These are phyloP conservation scores for Microcyclospora pomicola DNA, from an alignment of 2,329 filamentous ascomycete genomes.

Conservation along the genomic window DNA sequence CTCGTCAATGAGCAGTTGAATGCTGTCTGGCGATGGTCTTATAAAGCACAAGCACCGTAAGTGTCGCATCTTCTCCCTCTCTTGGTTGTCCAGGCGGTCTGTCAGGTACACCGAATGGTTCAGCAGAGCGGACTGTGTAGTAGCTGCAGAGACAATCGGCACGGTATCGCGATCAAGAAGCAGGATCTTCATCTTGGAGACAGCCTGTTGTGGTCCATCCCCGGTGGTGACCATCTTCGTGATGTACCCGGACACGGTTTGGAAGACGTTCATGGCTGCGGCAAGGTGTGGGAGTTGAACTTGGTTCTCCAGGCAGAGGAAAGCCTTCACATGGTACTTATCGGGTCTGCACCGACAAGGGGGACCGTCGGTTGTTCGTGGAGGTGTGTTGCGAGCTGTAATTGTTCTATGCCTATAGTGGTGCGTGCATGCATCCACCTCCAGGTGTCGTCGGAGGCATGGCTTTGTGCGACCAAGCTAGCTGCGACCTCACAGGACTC, in stretches of 20 bases:
- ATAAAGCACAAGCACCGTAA: conserved; percentile 86
- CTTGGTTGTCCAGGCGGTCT: conserved; percentile 80
- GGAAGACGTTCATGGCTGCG: conserved; percentile 71
- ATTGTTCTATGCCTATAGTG: neutral
- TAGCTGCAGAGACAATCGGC: conserved; percentile 83
- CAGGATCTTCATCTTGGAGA: conserved; percentile 87
- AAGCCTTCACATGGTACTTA: too few relatives aligned
- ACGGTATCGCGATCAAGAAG: conserved; percentile 88
- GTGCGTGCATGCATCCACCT: too few relatives aligned
- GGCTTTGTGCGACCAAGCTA: too few relatives aligned
- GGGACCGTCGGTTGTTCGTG: neutral
- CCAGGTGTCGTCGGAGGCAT: too few relatives aligned
- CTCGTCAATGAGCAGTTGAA: conserved; percentile 89
- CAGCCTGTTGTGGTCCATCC: conserved; percentile 33
- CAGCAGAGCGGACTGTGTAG: conserved; percentile 85
- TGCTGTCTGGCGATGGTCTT: conserved; percentile 79
- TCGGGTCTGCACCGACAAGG: neutral
- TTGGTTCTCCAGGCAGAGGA: neutral
- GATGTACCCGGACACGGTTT: conserved; percentile 88
- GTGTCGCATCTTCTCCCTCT: conserved; percentile 95
- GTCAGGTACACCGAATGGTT: conserved; percentile 97
- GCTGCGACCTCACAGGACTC: too few relatives aligned
- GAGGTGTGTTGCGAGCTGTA: neutral
- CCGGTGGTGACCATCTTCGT: conserved; percentile 85
- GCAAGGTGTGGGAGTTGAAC: neutral